Evolutionary conservation across 192 early-diverging fungal species (phyloP).

Genomic region (Glomus cerebriforme): DNA sequence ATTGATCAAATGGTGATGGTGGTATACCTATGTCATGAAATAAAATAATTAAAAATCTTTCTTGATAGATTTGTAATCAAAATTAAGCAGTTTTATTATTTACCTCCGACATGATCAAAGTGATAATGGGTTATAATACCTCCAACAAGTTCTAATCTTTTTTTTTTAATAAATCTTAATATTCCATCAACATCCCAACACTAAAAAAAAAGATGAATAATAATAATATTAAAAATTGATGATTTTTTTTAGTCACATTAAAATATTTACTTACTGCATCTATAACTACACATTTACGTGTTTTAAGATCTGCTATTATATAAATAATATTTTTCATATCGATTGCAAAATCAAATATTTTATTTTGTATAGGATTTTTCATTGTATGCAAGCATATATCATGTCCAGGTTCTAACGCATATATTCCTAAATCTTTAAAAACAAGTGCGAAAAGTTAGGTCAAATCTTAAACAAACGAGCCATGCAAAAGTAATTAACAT

Average conservation of each 20-base stretch:
- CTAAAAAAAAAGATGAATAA: conserved; percentile 50
- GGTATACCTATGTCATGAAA: conserved; percentile 46
- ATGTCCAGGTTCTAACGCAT: conserved; percentile 69
- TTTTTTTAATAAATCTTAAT: conserved; percentile 55
- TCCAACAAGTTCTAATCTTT: conserved; percentile 69
- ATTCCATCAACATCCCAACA: conserved; percentile 95
- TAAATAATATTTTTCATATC: conserved; percentile 89
- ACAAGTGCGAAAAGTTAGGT: neutral
- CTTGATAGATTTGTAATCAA: neutral
- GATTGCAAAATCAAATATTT: conserved; percentile 75
- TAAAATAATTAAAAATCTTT: neutral
- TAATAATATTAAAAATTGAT: no score
- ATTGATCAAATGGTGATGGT: conserved; percentile 80
- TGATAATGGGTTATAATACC: conserved; percentile 82
- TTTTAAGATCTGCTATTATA: conserved; percentile 68
- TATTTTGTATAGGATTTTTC: conserved; percentile 71
- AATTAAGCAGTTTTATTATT: neutral
- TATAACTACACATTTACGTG: conserved; percentile 75
- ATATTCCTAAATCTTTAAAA: conserved; percentile 55
- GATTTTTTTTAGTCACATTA: no score
- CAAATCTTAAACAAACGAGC: neutral
- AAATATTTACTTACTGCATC: conserved; percentile 64
- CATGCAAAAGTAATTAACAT: neutral
- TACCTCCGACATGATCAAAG: conserved; percentile 86
- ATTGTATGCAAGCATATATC: conserved; percentile 61